Conservation (phyloP, 208 protist genomes). For the Giardia muris region DNA sequence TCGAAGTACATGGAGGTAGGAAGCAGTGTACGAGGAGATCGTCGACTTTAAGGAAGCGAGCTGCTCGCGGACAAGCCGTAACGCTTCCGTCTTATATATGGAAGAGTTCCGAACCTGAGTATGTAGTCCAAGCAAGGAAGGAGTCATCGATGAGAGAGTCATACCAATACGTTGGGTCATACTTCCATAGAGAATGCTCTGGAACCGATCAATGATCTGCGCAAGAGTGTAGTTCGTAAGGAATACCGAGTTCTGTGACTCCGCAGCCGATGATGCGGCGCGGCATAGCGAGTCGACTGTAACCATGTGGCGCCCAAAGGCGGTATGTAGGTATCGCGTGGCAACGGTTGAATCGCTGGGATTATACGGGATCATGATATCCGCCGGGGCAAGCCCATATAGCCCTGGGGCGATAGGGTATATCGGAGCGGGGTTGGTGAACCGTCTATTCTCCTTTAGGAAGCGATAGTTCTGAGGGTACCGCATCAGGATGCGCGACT, state of each 20-base stretch:
- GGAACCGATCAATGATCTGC: neutral
- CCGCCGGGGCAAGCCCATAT: neutral
- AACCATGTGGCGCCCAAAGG: neutral
- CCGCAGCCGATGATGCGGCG: neutral
- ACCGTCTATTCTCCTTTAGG: neutral
- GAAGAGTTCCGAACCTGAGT: neutral
- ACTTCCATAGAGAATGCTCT: neutral
- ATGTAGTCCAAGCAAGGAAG: neutral
- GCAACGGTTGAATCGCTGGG: neutral
- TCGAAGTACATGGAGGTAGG: neutral
- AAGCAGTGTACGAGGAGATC: neutral
- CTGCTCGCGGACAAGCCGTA: neutral
- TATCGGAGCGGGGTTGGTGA: neutral
- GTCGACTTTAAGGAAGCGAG: neutral
- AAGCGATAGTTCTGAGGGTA: neutral
- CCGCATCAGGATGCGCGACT: neutral
- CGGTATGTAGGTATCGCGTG: neutral
- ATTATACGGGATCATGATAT: neutral
- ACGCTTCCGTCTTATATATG: neutral
- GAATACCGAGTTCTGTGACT: neutral
- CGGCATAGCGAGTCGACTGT: neutral
- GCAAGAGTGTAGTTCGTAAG: neutral
- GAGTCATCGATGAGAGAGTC: neutral
- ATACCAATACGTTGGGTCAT: neutral
- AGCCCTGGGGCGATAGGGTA: neutral